Conservation (phyloP, 495 filamentous ascomycete genomes). For the Pseudoneurospora amorphoporcata region DNA sequence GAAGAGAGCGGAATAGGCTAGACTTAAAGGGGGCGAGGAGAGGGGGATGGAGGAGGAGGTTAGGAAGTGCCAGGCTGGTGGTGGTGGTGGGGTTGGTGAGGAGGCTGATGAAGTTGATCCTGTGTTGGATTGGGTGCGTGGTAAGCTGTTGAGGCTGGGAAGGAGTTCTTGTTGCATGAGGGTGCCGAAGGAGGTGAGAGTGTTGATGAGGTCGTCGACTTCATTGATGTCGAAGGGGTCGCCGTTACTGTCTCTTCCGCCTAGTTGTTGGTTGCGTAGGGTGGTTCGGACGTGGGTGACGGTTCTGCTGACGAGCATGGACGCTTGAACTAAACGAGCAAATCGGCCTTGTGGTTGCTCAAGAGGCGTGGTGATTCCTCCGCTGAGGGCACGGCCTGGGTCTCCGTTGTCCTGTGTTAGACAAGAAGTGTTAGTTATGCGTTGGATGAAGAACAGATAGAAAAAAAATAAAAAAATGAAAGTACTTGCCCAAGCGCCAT, state of each 20-base stretch:
- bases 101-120: not conserved
- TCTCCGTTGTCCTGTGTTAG: slow-evolving; percentile 19
- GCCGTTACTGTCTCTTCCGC: not conserved
- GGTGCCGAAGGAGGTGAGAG: slow-evolving; percentile 6
- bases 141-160: not conserved
- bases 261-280: slow-evolving; percentile 1
- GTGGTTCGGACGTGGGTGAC: slow-evolving; percentile 12
- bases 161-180: slow-evolving; percentile 6
- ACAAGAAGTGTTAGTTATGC: not conserved
- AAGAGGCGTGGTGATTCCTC: slow-evolving; percentile 13
- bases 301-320: slow-evolving; percentile 22
- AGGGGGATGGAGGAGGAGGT: not conserved
- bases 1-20: slow-evolving; percentile 11
- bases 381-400: slow-evolving; percentile 5
- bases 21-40: slow-evolving; percentile 5
- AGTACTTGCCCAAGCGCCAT: slow-evolving; percentile 31
- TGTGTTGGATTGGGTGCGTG: not conserved
- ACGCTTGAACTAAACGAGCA: slow-evolving; percentile 27
- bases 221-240: slow-evolving; percentile 4
- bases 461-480: not conserved
- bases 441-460: not conserved
- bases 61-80: not conserved
- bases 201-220: slow-evolving; percentile 3
- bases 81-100: not conserved
- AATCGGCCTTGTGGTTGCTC: slow-evolving; percentile 22